Percentiles rank a stretch among this genome's conserved stretches.
phyloP scores from a whole-genome alignment of 2,329 filamentous ascomycete species.

The Penicillium nordicum region DNA sequence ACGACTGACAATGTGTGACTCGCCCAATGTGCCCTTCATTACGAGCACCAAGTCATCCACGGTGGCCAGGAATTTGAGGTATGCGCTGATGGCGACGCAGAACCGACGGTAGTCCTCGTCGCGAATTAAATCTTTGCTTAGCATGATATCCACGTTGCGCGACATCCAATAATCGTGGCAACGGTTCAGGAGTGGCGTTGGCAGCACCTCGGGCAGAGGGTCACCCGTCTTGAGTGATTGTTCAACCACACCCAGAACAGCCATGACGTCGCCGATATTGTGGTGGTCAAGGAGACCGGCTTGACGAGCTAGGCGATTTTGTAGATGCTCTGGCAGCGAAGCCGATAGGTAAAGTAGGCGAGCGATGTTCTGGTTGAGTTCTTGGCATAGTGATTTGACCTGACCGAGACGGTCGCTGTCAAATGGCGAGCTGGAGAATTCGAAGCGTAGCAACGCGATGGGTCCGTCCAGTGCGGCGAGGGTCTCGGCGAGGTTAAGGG shows the following conservation, averaged over 20 bases:
- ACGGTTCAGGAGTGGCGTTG: conserved; percentile 45
- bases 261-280: conserved; percentile 52
- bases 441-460: conserved; percentile 36
- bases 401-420: conserved; percentile 32
- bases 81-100: conserved; percentile 47
- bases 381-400: conserved; percentile 33
- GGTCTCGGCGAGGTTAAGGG: conserved; percentile 32
- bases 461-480: conserved; percentile 34
- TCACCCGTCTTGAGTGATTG: conserved; percentile 49
- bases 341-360: conserved; percentile 36
- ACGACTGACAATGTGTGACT: conserved; percentile 36
- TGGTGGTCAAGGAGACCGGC: conserved; percentile 45
- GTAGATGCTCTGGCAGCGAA: conserved; percentile 39
- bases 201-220: conserved; percentile 49
- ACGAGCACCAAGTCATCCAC: conserved; percentile 48
- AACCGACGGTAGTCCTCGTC: conserved; percentile 47
- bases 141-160: conserved; percentile 20
- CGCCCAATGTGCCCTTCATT: conserved; percentile 46
- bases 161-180: conserved; percentile 28
- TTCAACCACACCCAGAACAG: conserved; percentile 47
- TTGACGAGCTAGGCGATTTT: conserved; percentile 37
- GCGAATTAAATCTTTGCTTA: conserved; percentile 36
- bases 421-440: conserved; percentile 41
- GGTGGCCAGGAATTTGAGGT: conserved; percentile 43
- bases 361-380: conserved; percentile 34